phyloP scores from a whole-genome alignment of 192 early-diverging fungal genomes.

The Diversispora eburnea region DNA sequence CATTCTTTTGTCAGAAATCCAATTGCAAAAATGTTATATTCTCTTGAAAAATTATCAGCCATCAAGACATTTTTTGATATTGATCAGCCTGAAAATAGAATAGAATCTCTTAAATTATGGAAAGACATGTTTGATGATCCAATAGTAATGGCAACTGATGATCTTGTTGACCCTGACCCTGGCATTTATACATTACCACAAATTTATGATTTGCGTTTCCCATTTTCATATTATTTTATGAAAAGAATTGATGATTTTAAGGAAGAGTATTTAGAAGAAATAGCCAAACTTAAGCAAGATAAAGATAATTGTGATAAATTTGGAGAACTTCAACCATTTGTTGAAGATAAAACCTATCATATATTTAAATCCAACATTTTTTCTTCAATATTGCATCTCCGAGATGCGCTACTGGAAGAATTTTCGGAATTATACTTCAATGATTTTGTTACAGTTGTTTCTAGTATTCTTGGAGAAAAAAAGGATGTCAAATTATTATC shows the following conservation, averaged over 20 bases:
- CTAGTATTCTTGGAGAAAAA: not conserved
- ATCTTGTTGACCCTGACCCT: not conserved
- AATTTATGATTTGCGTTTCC: conserved; percentile 16
- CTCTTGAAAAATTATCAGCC: conserved; percentile 25
- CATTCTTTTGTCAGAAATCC: conserved; percentile 2
- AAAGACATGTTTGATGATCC: not conserved
- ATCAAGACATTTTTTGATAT: conserved; percentile 2
- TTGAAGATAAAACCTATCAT: not conserved
- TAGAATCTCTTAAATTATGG: conserved; percentile 16
- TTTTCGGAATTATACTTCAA: conserved; percentile 18
- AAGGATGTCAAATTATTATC: not conserved
- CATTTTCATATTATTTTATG: conserved; percentile 28
- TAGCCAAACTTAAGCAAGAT: not conserved
- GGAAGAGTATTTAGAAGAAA: conserved; percentile 10
- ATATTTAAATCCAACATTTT: not conserved
- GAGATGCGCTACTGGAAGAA: not conserved
- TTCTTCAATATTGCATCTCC: not conserved
- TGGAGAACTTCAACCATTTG: conserved; percentile 5
- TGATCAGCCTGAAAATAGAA: not conserved
- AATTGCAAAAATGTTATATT: conserved; percentile 23
- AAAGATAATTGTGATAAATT: conserved; percentile 18
- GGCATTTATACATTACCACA: conserved; percentile 1
- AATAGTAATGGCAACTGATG: not conserved
- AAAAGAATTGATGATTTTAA: conserved; percentile 24
- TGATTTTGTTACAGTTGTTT: conserved; percentile 18